These are phyloP conservation scores for Jamesozyma gamospora DNA, from an alignment of 805 yeast genomes.

Conservation along the genomic window DNA sequence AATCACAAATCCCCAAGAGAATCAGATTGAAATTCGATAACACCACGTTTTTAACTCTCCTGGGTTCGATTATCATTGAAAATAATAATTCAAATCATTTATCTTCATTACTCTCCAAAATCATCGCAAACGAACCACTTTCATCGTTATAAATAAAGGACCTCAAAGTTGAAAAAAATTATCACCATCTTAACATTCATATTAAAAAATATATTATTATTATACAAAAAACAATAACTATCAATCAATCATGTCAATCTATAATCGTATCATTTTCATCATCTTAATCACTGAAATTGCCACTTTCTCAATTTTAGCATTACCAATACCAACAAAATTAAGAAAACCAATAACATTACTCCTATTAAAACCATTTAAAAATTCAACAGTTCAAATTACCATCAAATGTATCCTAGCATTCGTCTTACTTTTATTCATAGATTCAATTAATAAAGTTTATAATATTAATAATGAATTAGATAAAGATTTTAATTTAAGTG, in stretches of 20 bases:
- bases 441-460: constrained; percentile 75
- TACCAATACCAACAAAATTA: constrained; percentile 72
- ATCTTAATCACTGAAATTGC: constrained; percentile 69
- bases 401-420: constrained; percentile 76
- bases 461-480: constrained; percentile 53
- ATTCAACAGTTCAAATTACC: constrained; percentile 63
- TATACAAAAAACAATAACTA: background rate
- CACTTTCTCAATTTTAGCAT: constrained; percentile 65
- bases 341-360: constrained; percentile 59
- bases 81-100: background rate
- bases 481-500: background rate
- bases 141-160: background rate
- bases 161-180: background rate
- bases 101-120: background rate
- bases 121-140: background rate
- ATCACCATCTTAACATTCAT: too few relatives aligned
- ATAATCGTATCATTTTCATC: constrained; percentile 47
- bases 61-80: constrained; percentile 1
- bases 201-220: background rate
- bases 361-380: constrained; percentile 58
- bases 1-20: constrained; percentile 2
- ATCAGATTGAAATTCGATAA: constrained; percentile 1
- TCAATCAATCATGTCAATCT: constrained; percentile 19
- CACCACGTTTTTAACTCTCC: background rate
- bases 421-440: constrained; percentile 73